A percentile compares a stretch with the other conserved stretches of the same genome.
Evolutionary conservation across 2,329 filamentous ascomycete species (phyloP).

Genomic region (Zymoseptoria ardabiliae): DNA sequence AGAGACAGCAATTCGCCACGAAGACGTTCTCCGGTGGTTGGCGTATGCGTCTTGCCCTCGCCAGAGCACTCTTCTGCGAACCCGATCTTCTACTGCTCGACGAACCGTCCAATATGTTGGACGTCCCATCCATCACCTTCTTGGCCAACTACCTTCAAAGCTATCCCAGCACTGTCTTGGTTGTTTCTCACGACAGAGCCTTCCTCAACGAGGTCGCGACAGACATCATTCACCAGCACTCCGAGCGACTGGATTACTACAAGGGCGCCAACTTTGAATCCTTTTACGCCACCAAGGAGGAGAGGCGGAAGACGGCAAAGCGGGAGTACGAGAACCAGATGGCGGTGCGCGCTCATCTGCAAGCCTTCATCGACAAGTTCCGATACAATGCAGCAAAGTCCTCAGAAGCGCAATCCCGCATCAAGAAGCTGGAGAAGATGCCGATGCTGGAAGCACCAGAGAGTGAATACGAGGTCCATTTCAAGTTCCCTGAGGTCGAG

Average conservation of each 20-base stretch:
- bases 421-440: slow-evolving; percentile 99
- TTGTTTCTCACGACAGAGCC: slow-evolving; percentile 97
- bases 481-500: slow-evolving; percentile 95
- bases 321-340: slow-evolving; percentile 99
- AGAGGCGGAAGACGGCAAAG: slow-evolving; percentile 91
- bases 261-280: slow-evolving; percentile 92
- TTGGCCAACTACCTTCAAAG: slow-evolving; percentile 88
- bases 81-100: slow-evolving; percentile 92
- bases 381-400: slow-evolving; percentile 98
- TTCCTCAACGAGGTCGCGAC: slow-evolving; percentile 99
- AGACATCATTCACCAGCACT: slow-evolving; percentile 98
- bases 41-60: slow-evolving; percentile 95
- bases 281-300: slow-evolving; percentile 95
- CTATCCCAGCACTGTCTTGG: slow-evolving; percentile 90
- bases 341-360: slow-evolving; percentile 83
- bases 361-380: slow-evolving; percentile 99
- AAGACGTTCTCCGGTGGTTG: slow-evolving; percentile 99
- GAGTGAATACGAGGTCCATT: slow-evolving; percentile 90
- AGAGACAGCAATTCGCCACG: slow-evolving; percentile 85
- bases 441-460: slow-evolving; percentile 85
- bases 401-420: slow-evolving; percentile 93
- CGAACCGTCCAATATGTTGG: slow-evolving; percentile 99
- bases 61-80: slow-evolving; percentile 93
- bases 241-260: slow-evolving; percentile 96
- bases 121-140: slow-evolving; percentile 99